A percentile compares a stretch with the other conserved stretches of the same genome.
phyloP scores from a whole-genome alignment of 2,329 filamentous ascomycete species.

The Sclerotinia spermophila region DNA sequence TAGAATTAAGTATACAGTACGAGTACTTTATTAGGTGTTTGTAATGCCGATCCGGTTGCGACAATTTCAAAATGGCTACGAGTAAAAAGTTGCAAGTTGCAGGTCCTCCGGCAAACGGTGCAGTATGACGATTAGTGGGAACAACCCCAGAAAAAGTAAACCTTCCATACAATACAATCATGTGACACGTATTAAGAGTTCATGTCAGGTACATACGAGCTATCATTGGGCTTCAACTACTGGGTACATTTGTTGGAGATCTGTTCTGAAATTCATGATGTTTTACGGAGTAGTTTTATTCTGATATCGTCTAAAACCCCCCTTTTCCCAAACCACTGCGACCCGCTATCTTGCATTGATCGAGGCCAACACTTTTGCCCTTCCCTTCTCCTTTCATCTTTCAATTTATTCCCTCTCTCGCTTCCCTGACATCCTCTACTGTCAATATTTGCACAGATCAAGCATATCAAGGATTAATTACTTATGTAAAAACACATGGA shows the following conservation, averaged over 20 bases:
- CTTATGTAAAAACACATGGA: not conserved
- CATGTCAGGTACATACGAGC: constrained; percentile 12
- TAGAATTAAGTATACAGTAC: constrained; percentile 3
- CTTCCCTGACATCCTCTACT: not conserved
- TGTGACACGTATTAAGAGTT: not conserved
- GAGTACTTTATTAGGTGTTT: too few relatives aligned
- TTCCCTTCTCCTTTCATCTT: not conserved
- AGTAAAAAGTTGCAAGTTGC: not conserved
- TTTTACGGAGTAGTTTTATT: not conserved
- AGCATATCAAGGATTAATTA: not conserved
- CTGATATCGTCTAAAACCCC: not conserved
- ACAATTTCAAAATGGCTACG: not conserved
- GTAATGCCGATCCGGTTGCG: not conserved
- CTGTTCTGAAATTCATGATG: not conserved
- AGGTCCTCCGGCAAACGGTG: not conserved
- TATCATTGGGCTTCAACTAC: not conserved
- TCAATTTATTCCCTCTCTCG: not conserved
- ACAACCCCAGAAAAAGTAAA: not conserved
- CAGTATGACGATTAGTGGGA: constrained; percentile 9
- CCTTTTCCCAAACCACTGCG: not conserved
- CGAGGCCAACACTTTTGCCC: not conserved
- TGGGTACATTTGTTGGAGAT: not conserved
- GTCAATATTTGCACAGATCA: not conserved
- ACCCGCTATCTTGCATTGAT: not conserved
- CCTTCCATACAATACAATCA: not conserved